These are phyloP conservation scores for Backusella australiensis DNA, from an alignment of 192 early-diverging fungal genomes.

Conservation along the genomic window DNA sequence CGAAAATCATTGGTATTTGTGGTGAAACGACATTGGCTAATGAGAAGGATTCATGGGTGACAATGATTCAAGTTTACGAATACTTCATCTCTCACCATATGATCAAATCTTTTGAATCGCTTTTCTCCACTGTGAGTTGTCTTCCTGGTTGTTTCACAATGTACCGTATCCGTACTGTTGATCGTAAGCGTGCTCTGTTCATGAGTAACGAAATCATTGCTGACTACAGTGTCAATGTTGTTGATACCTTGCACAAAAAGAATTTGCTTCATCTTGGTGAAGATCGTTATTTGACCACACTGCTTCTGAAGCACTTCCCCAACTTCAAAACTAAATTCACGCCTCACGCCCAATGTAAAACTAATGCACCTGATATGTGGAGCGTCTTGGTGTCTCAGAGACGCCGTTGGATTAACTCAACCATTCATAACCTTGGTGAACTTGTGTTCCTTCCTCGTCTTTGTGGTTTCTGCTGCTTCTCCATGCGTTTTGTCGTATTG, in stretches of 20 bases:
- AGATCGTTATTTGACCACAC: slow-evolving; percentile 94
- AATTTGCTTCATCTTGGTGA: slow-evolving; percentile 98
- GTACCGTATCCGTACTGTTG: slow-evolving; percentile 93
- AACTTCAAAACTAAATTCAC: slow-evolving; percentile 94
- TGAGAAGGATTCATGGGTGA: slow-evolving; percentile 93
- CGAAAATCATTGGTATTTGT: slow-evolving; percentile 91
- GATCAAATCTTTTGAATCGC: slow-evolving; percentile 96
- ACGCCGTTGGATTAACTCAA: slow-evolving; percentile 99
- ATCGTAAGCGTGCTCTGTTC: slow-evolving; percentile 86
- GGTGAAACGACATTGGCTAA: slow-evolving; percentile 95
- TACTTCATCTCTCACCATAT: slow-evolving; percentile 98
- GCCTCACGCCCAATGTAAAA: slow-evolving; percentile 88
- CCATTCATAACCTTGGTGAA: slow-evolving; percentile 97
- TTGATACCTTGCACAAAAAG: slow-evolving; percentile 98
- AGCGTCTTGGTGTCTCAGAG: slow-evolving; percentile 93
- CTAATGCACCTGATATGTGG: slow-evolving; percentile 93
- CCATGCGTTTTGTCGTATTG: slow-evolving; percentile 95
- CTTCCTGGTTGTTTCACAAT: slow-evolving; percentile 98
- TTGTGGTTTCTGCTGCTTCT: slow-evolving; percentile 97
- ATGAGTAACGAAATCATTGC: slow-evolving; percentile 87
- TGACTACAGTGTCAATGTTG: slow-evolving; percentile 90
- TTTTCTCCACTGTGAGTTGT: slow-evolving; percentile 96
- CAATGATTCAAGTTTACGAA: slow-evolving; percentile 99
- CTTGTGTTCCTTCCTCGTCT: slow-evolving; percentile 90
- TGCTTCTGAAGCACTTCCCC: slow-evolving; percentile 96